Evolutionary conservation across 148 eudicot species (phyloP).

Genomic region (Salicornia ramosissima): DNA sequence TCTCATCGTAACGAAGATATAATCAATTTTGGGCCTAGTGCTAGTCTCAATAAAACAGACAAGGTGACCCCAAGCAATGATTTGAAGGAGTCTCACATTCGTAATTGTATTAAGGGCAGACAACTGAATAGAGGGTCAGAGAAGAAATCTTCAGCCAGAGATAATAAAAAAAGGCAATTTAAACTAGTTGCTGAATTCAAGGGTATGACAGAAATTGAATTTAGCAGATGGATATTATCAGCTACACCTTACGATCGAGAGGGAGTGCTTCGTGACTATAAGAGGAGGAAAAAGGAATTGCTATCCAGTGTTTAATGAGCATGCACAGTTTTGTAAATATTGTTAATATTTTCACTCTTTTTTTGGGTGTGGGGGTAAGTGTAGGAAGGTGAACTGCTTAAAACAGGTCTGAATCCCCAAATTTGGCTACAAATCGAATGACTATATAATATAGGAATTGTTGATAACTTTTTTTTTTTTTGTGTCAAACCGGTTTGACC

Average conservation of each 20-base stretch:
- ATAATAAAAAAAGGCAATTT: constrained; percentile 45
- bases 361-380: background rate
- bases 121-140: constrained; percentile 13
- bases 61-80: constrained; percentile 4
- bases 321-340: background rate
- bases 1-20: constrained; percentile 86
- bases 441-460: too few relatives aligned
- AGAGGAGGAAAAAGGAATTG: constrained; percentile 36
- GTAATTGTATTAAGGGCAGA: constrained; percentile 25
- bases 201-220: constrained; percentile 57
- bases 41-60: constrained; percentile 17
- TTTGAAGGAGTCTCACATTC: constrained; percentile 18
- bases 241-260: constrained; percentile 48
- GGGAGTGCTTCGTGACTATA: constrained; percentile 51
- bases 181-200: constrained; percentile 44
- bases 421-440: background rate
- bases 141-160: constrained; percentile 26
- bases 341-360: background rate
- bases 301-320: background rate
- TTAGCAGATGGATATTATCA: constrained; percentile 62
- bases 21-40: constrained; percentile 48
- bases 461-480: too few relatives aligned
- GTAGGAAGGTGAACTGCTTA: background rate
- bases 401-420: background rate
- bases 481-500: too few relatives aligned